Conservation (phyloP, 2,329 filamentous ascomycete genomes). For the Hypoxylon sp. region DNA sequence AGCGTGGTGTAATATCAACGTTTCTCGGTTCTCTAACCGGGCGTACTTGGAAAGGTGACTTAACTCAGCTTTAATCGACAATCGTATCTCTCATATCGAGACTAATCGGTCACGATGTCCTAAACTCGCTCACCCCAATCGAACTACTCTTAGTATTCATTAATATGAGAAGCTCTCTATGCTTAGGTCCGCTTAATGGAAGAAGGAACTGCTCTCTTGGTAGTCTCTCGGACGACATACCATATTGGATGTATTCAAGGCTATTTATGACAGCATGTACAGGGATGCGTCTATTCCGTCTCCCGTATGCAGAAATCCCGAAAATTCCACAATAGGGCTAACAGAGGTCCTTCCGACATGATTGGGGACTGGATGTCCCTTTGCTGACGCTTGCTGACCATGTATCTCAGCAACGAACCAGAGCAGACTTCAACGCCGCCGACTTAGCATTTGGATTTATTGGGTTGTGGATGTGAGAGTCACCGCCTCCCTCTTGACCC, state of each 20-base stretch:
- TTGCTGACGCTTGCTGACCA: constrained; percentile 9
- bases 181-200: background rate
- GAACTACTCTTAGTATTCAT: background rate
- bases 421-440: constrained; percentile 8
- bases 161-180: background rate
- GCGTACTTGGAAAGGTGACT: background rate
- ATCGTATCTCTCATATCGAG: background rate
- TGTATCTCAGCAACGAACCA: constrained; percentile 14
- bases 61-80: background rate
- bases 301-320: background rate
- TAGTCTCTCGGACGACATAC: background rate
- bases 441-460: background rate
- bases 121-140: background rate
- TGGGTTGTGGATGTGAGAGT: constrained; percentile 11
- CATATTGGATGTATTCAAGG: background rate
- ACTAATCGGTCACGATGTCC: background rate
- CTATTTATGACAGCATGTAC: background rate
- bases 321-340: background rate
- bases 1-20: background rate
- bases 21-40: background rate
- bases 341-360: constrained; percentile 3
- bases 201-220: background rate
- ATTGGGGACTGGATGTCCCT: constrained; percentile 7
- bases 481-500: constrained; percentile 13
- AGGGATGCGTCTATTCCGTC: background rate